Evolutionary conservation across 1,284 basidiomycete genomes (phyloP).

Genomic region (Heterobasidion parviporum): DNA sequence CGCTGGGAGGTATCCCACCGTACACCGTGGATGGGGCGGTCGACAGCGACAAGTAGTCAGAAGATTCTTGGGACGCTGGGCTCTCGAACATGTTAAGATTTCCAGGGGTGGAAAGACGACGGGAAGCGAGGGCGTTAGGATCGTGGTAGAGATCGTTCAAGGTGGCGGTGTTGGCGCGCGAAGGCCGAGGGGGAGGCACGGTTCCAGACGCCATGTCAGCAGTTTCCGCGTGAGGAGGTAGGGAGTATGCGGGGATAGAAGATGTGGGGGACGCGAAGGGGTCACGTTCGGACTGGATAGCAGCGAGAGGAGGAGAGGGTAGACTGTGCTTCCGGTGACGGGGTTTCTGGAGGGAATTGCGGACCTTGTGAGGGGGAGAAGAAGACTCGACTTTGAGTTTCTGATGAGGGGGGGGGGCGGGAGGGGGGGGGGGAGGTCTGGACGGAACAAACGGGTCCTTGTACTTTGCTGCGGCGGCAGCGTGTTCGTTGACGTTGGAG

Average conservation of each 20-base stretch:
- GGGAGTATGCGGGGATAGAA: constrained; percentile 19
- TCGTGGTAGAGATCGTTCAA: constrained; percentile 62
- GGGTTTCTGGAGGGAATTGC: constrained; percentile 54
- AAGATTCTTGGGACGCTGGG: constrained; percentile 18
- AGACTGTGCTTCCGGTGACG: constrained; percentile 39
- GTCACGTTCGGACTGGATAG: constrained; percentile 35
- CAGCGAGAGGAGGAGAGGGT: constrained; percentile 17
- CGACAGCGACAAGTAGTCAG: constrained; percentile 11
- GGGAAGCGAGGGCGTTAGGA: constrained; percentile 25
- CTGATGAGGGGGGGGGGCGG: constrained; percentile 23
- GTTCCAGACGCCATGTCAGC: constrained; percentile 25
- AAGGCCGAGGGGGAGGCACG: constrained; percentile 64
- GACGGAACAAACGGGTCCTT: constrained; percentile 38
- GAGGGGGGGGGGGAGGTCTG: constrained; percentile 49
- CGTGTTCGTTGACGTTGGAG: constrained; percentile 49
- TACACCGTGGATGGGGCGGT: constrained; percentile 26
- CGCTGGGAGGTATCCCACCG: constrained; percentile 19
- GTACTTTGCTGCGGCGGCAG: constrained; percentile 40
- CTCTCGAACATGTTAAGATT: constrained; percentile 29
- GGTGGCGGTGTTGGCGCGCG: constrained; percentile 72
- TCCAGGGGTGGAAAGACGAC: constrained; percentile 46
- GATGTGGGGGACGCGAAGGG: constrained; percentile 39
- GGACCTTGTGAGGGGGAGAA: constrained; percentile 23
- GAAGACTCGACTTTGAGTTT: constrained; percentile 16
- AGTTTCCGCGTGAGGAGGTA: constrained; percentile 10